phyloP scores from a whole-genome alignment of 2,329 filamentous ascomycete species.

The Geoglossum cookeanum region DNA sequence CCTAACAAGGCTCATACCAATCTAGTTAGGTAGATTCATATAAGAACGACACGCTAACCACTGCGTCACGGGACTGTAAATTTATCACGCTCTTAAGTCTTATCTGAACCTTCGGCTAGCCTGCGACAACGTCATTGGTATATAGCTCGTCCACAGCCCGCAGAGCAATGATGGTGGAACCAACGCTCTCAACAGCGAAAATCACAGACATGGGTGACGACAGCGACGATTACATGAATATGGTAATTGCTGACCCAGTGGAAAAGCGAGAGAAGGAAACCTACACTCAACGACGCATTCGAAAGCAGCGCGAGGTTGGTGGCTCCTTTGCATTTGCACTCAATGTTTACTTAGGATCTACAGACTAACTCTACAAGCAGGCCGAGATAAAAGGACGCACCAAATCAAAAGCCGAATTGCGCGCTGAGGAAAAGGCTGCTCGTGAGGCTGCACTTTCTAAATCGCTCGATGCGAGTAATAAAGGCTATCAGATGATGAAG shows the following conservation, averaged over 20 bases:
- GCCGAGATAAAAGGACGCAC: slow-evolving; percentile 46
- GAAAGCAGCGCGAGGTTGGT: slow-evolving; percentile 30
- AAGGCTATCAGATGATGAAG: slow-evolving; percentile 91
- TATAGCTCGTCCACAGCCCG: background rate
- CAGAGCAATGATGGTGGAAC: background rate
- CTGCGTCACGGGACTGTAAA: slow-evolving; percentile 17
- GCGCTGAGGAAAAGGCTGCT: slow-evolving; percentile 49
- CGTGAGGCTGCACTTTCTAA: slow-evolving; percentile 59
- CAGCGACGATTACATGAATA: slow-evolving; percentile 94
- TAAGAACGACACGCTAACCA: slow-evolving; percentile 23
- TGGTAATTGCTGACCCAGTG: slow-evolving; percentile 58
- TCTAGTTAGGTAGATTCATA: slow-evolving; percentile 14
- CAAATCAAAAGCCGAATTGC: slow-evolving; percentile 69
- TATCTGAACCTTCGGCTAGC: background rate
- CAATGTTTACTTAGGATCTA: background rate
- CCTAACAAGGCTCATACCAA: slow-evolving; percentile 13
- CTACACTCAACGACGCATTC: slow-evolving; percentile 38
- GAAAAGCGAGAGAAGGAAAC: slow-evolving; percentile 34
- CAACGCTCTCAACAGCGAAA: background rate
- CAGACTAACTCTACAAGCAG: slow-evolving; percentile 19
- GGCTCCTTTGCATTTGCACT: slow-evolving; percentile 2
- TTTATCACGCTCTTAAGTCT: background rate
- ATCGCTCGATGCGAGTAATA: slow-evolving; percentile 59
- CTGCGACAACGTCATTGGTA: background rate
- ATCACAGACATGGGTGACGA: slow-evolving; percentile 34